Percentiles rank a stretch among this genome's conserved stretches.
These are phyloP conservation scores for Cutaneotrichosporon spelunceum DNA, from an alignment of 1,284 basidiomycete genomes.

Conservation along the genomic window DNA sequence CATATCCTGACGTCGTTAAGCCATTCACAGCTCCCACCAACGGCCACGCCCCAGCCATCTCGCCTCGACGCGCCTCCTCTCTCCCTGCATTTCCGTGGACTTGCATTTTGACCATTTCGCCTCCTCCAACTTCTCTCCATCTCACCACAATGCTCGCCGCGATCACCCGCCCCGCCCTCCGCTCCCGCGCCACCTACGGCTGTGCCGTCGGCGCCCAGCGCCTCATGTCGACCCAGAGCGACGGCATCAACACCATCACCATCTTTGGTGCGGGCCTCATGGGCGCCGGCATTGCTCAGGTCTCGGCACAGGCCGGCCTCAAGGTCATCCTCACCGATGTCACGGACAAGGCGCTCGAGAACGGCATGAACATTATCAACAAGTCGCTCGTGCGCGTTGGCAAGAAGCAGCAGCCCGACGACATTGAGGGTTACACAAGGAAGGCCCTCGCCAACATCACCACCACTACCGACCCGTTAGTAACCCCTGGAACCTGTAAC, in stretches of 20 bases:
- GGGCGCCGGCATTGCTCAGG: conserved; percentile 57
- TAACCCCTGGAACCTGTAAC: background rate
- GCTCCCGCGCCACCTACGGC: conserved; percentile 12
- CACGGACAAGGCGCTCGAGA: conserved; percentile 52
- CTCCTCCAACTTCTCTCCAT: background rate
- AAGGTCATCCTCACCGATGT: conserved; percentile 53
- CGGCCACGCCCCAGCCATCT: background rate
- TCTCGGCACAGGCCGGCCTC: conserved; percentile 54
- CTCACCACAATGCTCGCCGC: conserved; percentile 18
- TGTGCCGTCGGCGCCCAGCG: conserved; percentile 4
- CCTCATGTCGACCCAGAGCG: conserved; percentile 15
- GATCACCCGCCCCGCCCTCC: conserved; percentile 16
- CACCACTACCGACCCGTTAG: conserved; percentile 55
- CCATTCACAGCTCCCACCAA: background rate
- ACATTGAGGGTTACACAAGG: conserved; percentile 50
- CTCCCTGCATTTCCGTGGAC: background rate
- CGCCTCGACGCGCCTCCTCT: background rate
- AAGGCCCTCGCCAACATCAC: conserved; percentile 54
- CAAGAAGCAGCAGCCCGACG: conserved; percentile 55
- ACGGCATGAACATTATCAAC: conserved; percentile 57
- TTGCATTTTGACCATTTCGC: background rate
- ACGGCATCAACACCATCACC: conserved; percentile 46
- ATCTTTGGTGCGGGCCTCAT: conserved; percentile 56
- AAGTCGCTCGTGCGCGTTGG: conserved; percentile 57
- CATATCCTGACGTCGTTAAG: background rate